Evolutionary conservation across 75 land plant genomes (phyloP).

Genomic region (Picea glauca): DNA sequence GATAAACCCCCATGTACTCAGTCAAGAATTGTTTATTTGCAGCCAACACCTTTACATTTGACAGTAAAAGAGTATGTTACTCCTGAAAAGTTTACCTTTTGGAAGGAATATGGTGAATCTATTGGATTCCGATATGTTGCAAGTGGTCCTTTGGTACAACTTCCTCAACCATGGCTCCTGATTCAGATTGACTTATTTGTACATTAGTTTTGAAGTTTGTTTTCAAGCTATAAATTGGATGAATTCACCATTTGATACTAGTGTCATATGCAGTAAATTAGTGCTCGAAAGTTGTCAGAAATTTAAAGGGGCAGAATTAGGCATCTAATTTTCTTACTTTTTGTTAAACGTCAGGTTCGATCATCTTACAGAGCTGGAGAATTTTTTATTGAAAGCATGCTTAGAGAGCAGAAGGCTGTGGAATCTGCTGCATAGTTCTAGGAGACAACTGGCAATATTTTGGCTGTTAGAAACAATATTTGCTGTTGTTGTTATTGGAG

Average conservation of each 20-base stretch:
- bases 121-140: slow-evolving; percentile 89
- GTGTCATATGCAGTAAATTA: not conserved
- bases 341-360: slow-evolving; percentile 42
- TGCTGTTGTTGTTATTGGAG: too few relatives aligned
- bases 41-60: slow-evolving; percentile 92
- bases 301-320: not conserved
- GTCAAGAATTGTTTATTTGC: slow-evolving; percentile 4
- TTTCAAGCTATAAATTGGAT: not conserved
- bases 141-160: slow-evolving; percentile 64
- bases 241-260: not conserved
- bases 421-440: slow-evolving; percentile 5
- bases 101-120: slow-evolving; percentile 95
- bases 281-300: not conserved
- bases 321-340: slow-evolving; percentile 8
- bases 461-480: not conserved
- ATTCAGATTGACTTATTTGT: slow-evolving; percentile 3
- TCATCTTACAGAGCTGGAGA: slow-evolving; percentile 74
- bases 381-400: slow-evolving; percentile 61
- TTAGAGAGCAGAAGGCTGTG: slow-evolving; percentile 23
- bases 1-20: not conserved
- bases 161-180: not conserved
- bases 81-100: slow-evolving; percentile 84
- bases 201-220: not conserved
- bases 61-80: slow-evolving; percentile 93
- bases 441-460: not conserved